These are phyloP conservation scores for Candida chauliodis DNA, from an alignment of 805 yeast species.

Conservation along the genomic window DNA sequence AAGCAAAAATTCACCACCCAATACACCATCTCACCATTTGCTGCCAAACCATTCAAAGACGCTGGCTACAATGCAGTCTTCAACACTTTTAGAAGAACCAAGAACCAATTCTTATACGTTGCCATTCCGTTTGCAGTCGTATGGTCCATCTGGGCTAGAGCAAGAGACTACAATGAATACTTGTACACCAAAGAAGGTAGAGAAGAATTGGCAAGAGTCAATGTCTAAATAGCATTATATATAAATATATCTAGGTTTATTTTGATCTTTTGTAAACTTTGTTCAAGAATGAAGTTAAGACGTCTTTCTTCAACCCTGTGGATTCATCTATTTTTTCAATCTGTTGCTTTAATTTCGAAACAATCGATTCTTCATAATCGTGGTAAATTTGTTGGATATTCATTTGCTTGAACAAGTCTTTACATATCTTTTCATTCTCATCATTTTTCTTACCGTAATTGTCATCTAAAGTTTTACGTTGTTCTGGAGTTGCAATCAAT, in stretches of 20 bases:
- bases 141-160: slow-evolving; percentile 83
- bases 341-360: slow-evolving; percentile 55
- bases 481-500: slow-evolving; percentile 70
- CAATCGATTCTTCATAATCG: slow-evolving; percentile 79
- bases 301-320: slow-evolving; percentile 88
- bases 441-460: slow-evolving; percentile 87
- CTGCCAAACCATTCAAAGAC: slow-evolving; percentile 90
- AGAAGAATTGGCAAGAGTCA: slow-evolving; percentile 79
- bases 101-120: slow-evolving; percentile 76
- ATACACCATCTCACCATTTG: slow-evolving; percentile 90
- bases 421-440: slow-evolving; percentile 63
- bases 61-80: slow-evolving; percentile 79
- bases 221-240: slow-evolving; percentile 24
- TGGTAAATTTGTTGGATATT: slow-evolving; percentile 67
- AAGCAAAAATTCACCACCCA: slow-evolving; percentile 81
- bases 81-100: slow-evolving; percentile 93
- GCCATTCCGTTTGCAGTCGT: slow-evolving; percentile 73
- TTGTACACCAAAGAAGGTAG: slow-evolving; percentile 97
- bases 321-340: slow-evolving; percentile 80
- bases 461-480: slow-evolving; percentile 75
- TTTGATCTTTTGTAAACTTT: slow-evolving; percentile 94
- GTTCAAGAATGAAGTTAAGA: slow-evolving; percentile 77
- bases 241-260: slow-evolving; percentile 29
- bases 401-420: slow-evolving; percentile 69
- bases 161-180: slow-evolving; percentile 88